Base-by-base conservation (phyloP, 2,329 filamentous ascomycete genomes). In the Niveomyces coronatus region DNA sequence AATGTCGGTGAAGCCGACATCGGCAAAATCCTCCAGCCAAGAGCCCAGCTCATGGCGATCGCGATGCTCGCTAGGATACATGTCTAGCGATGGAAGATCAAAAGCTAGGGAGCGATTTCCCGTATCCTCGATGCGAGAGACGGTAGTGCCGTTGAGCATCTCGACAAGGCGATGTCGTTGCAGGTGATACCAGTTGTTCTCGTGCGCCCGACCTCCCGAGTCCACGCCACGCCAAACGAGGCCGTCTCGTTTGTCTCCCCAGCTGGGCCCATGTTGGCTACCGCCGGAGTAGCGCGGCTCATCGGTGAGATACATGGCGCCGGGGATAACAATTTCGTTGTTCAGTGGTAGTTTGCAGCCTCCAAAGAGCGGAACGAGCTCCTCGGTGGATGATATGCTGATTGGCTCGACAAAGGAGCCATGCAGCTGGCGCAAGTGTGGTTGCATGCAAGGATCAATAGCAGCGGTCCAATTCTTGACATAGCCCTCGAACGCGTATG, bases 141-240 rank as follows among this genome's bases (percentile, higher is more conserved):
- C 71, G 14, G 63, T 68, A 1, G 75, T 79, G 8, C 69, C 70
- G 48, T 85, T 84, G 33, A 81, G 61, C 76, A 84, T 80, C 42
- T 76, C 65, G 18, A 84, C 62, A 41, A 85, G 74, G 4, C 81
- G 76, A 48, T 82, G 79, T n/a, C 80, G 75, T 44, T 85, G 80
- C 48, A 83, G 82, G 24, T 74, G 71, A 23, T 65, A 66, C 79
- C 80, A 85, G 43, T 71, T 81, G 31, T 74, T 53, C n/a, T 50
- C 49, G 40, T 58, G 59, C 31, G 65, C 56, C 19, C 64, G 62
- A 2, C 76, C 78, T 3, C 77, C 79, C 7, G 76, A 79, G 3
- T 73, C 76, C 3, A 74, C 71, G 31, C 79, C 79, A 26, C 79
- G 74, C 79, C 79, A 83, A 24, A 79, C 60, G 31, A 77, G 57